A percentile compares a stretch with the other conserved stretches of the same genome.
phyloP scores from a whole-genome alignment of 805 yeast species.

The Candida montana region DNA sequence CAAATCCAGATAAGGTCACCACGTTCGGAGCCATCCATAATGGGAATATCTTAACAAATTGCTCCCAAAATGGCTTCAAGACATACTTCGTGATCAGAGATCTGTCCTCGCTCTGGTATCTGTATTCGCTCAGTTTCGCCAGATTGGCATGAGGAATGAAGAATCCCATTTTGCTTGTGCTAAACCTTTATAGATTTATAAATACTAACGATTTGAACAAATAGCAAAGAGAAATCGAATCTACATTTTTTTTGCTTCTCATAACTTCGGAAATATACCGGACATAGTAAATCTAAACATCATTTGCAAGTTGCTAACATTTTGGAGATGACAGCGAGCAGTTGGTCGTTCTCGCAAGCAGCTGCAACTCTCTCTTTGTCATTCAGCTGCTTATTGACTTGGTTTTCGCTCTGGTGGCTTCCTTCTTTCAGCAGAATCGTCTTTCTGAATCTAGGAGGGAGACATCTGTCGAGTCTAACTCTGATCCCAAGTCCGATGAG shows the following conservation, averaged over 20 bases:
- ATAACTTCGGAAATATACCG: too few relatives aligned
- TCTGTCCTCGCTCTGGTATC: constrained; percentile 74
- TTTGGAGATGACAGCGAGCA: constrained; percentile 81
- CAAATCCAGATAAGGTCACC: constrained; percentile 74
- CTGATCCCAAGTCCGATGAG: constrained; percentile 92
- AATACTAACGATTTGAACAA: too few relatives aligned
- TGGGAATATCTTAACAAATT: constrained; percentile 73
- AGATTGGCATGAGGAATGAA: constrained; percentile 50
- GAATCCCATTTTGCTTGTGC: constrained; percentile 45
- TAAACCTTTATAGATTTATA: too few relatives aligned
- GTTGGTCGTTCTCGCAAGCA: constrained; percentile 95
- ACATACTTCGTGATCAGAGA: constrained; percentile 71
- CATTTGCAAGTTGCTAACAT: constrained; percentile 80
- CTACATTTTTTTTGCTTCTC: too few relatives aligned
- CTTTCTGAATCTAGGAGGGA: constrained; percentile 80
- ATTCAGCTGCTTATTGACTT: constrained; percentile 92
- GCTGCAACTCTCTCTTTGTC: constrained; percentile 98
- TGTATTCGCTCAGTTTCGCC: constrained; percentile 43
- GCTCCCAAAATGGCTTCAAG: constrained; percentile 77
- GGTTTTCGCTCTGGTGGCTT: constrained; percentile 91
- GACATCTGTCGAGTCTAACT: constrained; percentile 82
- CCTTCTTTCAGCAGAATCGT: constrained; percentile 82
- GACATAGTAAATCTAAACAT: too few relatives aligned
- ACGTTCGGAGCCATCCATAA: constrained; percentile 88
- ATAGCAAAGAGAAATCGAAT: too few relatives aligned